A percentile compares a stretch with the other conserved stretches of the same genome.
phyloP scores from a whole-genome alignment of 768 basidiomycete species.

The Termitomyces sp. region DNA sequence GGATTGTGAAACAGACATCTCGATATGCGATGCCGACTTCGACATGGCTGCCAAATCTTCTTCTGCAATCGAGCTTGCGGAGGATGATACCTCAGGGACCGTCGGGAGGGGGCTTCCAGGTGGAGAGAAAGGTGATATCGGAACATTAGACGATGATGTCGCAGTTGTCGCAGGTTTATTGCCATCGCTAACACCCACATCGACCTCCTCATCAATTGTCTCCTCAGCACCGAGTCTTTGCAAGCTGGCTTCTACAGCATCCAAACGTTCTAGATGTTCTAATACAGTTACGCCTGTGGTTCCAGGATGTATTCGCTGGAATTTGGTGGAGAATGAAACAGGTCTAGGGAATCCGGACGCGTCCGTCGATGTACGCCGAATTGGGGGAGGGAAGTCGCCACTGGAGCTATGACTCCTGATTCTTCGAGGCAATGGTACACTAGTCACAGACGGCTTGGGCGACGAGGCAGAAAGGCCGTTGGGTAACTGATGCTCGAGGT shows the following conservation, averaged over 20 bases:
- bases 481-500: slow-evolving; percentile 24
- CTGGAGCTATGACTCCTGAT: slow-evolving; percentile 58
- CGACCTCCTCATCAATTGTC: slow-evolving; percentile 44
- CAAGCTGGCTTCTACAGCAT: slow-evolving; percentile 75
- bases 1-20: slow-evolving; percentile 37
- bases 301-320: slow-evolving; percentile 77
- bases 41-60: slow-evolving; percentile 73
- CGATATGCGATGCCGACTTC: slow-evolving; percentile 70
- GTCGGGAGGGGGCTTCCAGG: slow-evolving; percentile 57
- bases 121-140: slow-evolving; percentile 47
- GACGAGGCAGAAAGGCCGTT: slow-evolving; percentile 41
- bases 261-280: slow-evolving; percentile 80
- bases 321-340: slow-evolving; percentile 81
- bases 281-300: slow-evolving; percentile 84
- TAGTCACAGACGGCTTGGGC: slow-evolving; percentile 57
- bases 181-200: slow-evolving; percentile 51
- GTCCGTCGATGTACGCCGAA: slow-evolving; percentile 59
- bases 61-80: slow-evolving; percentile 54
- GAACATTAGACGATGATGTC: slow-evolving; percentile 25
- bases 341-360: slow-evolving; percentile 62
- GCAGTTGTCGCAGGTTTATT: slow-evolving; percentile 19
- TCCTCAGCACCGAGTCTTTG: slow-evolving; percentile 66
- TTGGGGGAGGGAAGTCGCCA: slow-evolving; percentile 72
- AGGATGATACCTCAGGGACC: slow-evolving; percentile 51
- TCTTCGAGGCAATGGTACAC: slow-evolving; percentile 51